Conservation (phyloP, 2,329 filamentous ascomycete species). For the Fusarium napiforme region DNA sequence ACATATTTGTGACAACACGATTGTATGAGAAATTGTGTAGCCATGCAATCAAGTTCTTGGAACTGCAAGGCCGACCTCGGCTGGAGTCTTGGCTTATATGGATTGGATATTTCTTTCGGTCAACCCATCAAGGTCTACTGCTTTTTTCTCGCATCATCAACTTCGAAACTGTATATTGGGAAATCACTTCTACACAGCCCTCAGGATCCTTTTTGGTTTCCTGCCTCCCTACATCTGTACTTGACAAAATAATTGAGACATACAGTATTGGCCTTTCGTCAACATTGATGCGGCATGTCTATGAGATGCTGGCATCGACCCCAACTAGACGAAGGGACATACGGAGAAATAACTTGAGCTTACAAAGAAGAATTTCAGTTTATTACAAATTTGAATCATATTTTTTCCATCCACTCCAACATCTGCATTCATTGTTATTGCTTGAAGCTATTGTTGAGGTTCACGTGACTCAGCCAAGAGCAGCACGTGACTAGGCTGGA, state of each 20-base stretch:
- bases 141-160: background rate
- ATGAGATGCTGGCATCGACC: background rate
- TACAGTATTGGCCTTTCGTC: background rate
- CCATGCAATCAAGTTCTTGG: too few species aligned
- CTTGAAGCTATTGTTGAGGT: fast-evolving
- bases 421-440: background rate
- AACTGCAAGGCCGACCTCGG: background rate
- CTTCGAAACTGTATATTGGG: background rate
- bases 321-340: background rate
- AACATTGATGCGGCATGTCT: background rate
- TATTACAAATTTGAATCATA: background rate
- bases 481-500: slow-evolving; percentile 46
- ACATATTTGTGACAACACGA: too few species aligned
- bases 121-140: background rate
- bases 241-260: background rate
- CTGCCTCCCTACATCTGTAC: background rate
- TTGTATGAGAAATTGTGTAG: too few species aligned
- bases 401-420: background rate
- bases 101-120: background rate
- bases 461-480: slow-evolving; percentile 28
- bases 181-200: too few species aligned
- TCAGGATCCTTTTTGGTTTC: too few species aligned
- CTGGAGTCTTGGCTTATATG: background rate
- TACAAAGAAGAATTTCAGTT: fast-evolving
- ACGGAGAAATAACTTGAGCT: fast-evolving